Evolutionary conservation across 1,284 basidiomycete species (phyloP), one percentile per base, ranked within the genome.

Genomic region (Tranzscheliella williamsii): DNA sequence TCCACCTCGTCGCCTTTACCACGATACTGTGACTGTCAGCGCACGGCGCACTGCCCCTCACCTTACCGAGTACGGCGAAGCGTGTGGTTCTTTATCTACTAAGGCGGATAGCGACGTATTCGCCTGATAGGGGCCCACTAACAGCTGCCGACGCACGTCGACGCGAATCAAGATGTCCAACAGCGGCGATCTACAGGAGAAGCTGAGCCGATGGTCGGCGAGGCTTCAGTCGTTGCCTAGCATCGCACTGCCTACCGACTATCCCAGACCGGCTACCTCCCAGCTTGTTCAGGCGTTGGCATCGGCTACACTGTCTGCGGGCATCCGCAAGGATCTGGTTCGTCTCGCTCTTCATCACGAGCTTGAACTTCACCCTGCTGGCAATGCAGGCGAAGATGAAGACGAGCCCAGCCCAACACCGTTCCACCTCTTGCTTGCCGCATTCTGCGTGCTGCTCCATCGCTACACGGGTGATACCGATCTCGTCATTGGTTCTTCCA

Each of bases 381-480:
- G 57, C 22, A 63, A 67, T 5, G 35, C 50, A 4, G 36, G 42
- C 20, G 44, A 45, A 23, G 38, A 42, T 5, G 42, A 64, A 17
- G 53, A 52, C 31, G 62, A 52, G 13, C 33, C 39, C 2, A 48
- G 55, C 18, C 89, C 91, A 5, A 90, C 91, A 4, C 87, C 89
- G 2, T 95, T 92, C 78, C 91, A 96, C 76, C 83, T 98, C 13
- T 84, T 98, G 35, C 83, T 98, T 35, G 86, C 94, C 16, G 88
- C 93, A 1, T 96, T 98, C 79, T 84, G 86, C 18, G 88, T 95
- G 27, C 82, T 98, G 26, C 82, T 99, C 12, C 91, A 97, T 81
- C 84, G 95, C 32, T 96, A 93, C 81, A 97, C 95, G 0, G 92
- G 90, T 41, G 95, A 99, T 79, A 93, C 87, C 12, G 92, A 96